These are phyloP conservation scores for Neoboletus brunneissimus DNA, from an alignment of 768 basidiomycete genomes.

Conservation along the genomic window DNA sequence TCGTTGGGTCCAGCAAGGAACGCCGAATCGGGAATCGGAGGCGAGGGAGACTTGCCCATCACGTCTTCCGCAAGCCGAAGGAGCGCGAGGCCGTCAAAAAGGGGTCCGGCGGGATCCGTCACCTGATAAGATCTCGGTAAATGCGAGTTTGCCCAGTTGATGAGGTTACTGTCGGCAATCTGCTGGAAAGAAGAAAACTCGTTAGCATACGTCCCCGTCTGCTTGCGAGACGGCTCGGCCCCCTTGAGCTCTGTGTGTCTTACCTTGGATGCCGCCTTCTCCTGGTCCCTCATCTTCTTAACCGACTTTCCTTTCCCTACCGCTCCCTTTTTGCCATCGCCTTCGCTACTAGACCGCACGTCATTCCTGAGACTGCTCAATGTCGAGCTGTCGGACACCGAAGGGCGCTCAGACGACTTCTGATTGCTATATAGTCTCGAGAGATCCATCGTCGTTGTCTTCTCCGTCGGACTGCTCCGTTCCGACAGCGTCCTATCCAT, in stretches of 20 bases:
- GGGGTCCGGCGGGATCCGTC: slow-evolving; percentile 39
- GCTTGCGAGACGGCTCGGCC: slow-evolving; percentile 51
- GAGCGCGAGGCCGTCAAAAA: slow-evolving; percentile 73
- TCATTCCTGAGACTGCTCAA: slow-evolving; percentile 26
- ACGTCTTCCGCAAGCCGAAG: slow-evolving; percentile 84
- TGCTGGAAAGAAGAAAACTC: not conserved
- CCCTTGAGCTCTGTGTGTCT: slow-evolving; percentile 33
- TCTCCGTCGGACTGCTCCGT: slow-evolving; percentile 39
- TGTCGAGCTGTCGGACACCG: slow-evolving; percentile 38
- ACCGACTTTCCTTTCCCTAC: slow-evolving; percentile 24
- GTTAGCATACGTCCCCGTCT: slow-evolving; percentile 32
- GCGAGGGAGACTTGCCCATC: slow-evolving; percentile 62
- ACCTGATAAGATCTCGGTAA: slow-evolving; percentile 66
- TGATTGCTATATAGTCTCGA: slow-evolving; percentile 41
- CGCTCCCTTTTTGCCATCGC: slow-evolving; percentile 16
- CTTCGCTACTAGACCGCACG: slow-evolving; percentile 20
- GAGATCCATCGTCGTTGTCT: slow-evolving; percentile 46
- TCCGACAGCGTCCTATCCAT: slow-evolving; percentile 31
- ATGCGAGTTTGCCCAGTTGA: slow-evolving; percentile 88
- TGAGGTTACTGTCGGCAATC: slow-evolving; percentile 49
- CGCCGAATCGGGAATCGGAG: slow-evolving; percentile 72
- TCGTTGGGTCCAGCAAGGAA: slow-evolving; percentile 69
- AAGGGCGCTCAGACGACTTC: slow-evolving; percentile 25
- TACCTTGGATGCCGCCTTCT: slow-evolving; percentile 17
- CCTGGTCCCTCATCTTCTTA: slow-evolving; percentile 21